Evolutionary conservation across 2,329 filamentous ascomycete species (phyloP).

Genomic region (Chaetomium globosum): DNA sequence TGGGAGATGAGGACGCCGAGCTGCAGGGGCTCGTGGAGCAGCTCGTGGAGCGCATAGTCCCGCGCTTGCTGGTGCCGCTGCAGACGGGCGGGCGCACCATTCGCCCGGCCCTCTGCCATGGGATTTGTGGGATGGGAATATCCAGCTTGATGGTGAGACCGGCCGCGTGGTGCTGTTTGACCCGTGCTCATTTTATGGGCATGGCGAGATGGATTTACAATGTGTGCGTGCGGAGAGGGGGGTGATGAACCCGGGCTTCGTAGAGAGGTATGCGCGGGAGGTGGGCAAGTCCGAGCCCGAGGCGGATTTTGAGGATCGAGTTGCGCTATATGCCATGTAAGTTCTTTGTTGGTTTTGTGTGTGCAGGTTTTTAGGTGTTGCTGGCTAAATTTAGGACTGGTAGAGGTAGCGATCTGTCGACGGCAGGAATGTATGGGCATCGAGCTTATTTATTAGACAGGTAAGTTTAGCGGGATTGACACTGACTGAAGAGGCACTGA

Average conservation of each 20-base stretch:
- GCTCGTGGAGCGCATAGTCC: neutral
- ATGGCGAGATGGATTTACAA: neutral
- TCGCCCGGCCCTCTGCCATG: neutral
- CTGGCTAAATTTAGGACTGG: neutral
- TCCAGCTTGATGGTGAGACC: neutral
- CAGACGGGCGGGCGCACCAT: neutral
- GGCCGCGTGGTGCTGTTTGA: neutral
- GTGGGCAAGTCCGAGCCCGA: neutral
- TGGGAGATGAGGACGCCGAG: neutral
- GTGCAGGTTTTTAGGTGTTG: no score
- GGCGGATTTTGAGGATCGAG: neutral
- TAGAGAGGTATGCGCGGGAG: neutral
- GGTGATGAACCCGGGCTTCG: neutral
- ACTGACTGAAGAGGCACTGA: no score
- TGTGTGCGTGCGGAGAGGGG: neutral
- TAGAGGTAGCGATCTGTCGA: neutral
- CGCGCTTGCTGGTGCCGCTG: neutral
- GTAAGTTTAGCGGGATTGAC: neutral
- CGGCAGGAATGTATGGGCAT: neutral
- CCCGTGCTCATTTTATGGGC: neutral
- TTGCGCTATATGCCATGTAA: neutral
- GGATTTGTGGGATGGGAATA: neutral
- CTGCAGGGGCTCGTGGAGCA: neutral
- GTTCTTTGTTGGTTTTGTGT: neutral
- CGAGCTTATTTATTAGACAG: neutral